phyloP scores from a whole-genome alignment of 805 yeast genomes.

The Cyberlindnera mycetangii region DNA sequence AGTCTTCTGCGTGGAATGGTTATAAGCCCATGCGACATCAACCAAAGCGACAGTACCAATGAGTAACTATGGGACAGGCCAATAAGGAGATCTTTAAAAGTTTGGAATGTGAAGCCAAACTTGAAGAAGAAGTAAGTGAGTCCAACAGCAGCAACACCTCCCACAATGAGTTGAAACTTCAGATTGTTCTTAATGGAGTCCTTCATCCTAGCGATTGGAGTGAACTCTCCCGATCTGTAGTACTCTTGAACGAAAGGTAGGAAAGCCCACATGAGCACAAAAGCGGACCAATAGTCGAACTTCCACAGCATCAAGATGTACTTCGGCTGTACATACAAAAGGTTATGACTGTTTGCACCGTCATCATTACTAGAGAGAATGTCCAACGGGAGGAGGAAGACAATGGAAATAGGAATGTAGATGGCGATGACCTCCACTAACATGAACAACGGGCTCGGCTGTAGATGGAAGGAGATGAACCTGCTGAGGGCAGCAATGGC shows the following conservation, averaged over 20 bases:
- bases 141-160: slow-evolving; percentile 50
- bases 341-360: slow-evolving; percentile 22
- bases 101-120: slow-evolving; percentile 51
- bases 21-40: slow-evolving; percentile 80
- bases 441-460: slow-evolving; percentile 23
- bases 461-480: slow-evolving; percentile 17
- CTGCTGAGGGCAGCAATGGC: slow-evolving; percentile 23
- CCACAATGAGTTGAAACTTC: slow-evolving; percentile 56
- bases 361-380: slow-evolving; percentile 47
- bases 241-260: slow-evolving; percentile 73
- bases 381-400: slow-evolving; percentile 73
- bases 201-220: slow-evolving; percentile 41
- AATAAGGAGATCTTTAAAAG: slow-evolving; percentile 64
- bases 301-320: slow-evolving; percentile 64
- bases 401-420: slow-evolving; percentile 71
- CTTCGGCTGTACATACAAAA: slow-evolving; percentile 48
- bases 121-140: slow-evolving; percentile 56
- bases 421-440: slow-evolving; percentile 48
- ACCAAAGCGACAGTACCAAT: slow-evolving; percentile 70
- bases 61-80: slow-evolving; percentile 79
- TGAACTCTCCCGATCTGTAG: slow-evolving; percentile 66
- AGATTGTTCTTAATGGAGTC: slow-evolving; percentile 59
- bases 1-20: slow-evolving; percentile 53
- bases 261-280: slow-evolving; percentile 72
- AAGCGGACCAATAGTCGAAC: slow-evolving; percentile 76